Conservation (phyloP, 345 rosid species). For the Punica granatum region DNA sequence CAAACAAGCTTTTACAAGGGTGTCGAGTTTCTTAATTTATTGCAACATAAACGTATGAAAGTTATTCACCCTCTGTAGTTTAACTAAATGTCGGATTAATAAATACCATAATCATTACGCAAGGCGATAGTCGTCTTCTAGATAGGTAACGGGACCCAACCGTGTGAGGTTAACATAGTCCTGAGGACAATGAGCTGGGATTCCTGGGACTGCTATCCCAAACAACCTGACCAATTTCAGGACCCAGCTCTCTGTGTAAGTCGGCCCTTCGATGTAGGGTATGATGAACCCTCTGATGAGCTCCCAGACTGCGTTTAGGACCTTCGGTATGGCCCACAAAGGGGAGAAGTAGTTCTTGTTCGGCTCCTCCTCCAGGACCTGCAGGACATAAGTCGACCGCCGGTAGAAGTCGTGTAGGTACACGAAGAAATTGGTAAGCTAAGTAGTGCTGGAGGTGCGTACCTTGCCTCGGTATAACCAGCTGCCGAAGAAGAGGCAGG, state of each 20-base stretch:
- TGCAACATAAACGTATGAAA: no score
- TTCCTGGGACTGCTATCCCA: constrained; percentile 47
- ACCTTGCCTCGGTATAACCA: constrained; percentile 46
- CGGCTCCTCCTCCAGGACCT: constrained; percentile 53
- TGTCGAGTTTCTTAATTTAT: no score
- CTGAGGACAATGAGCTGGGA: constrained; percentile 49
- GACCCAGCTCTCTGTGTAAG: constrained; percentile 47
- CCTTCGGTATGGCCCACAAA: constrained; percentile 38
- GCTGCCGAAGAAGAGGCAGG: constrained; percentile 51
- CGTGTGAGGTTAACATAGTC: constrained; percentile 49
- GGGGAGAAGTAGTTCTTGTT: constrained; percentile 57
- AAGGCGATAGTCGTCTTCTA: background rate
- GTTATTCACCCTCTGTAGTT: no score
- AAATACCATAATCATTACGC: background rate
- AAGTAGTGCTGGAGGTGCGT: background rate
- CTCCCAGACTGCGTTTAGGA: constrained; percentile 51
- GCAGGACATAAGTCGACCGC: background rate
- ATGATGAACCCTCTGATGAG: constrained; percentile 43
- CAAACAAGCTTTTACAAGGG: no score
- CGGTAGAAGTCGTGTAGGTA: no score
- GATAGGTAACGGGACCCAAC: constrained; percentile 26
- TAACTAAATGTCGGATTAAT: no score
- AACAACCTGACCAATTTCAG: constrained; percentile 28
- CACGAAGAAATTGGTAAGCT: background rate
- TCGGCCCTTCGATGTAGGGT: constrained; percentile 30